Evolutionary conservation across 2,329 filamentous ascomycete genomes (phyloP).

Genomic region (Fusarium continuum): DNA sequence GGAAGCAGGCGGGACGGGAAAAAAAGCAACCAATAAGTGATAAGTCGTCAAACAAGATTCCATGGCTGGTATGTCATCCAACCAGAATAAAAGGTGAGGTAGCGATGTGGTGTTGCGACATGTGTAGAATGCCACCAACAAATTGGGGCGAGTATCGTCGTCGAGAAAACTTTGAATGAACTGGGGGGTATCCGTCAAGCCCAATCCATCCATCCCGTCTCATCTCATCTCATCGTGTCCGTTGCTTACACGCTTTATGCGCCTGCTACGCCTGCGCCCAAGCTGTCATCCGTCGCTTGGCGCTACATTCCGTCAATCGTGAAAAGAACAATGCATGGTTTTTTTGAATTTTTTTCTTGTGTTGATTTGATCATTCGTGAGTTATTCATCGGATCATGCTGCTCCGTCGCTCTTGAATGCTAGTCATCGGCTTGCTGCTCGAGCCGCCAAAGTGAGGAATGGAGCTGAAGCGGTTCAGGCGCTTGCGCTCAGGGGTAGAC

Average conservation of each 20-base stretch:
- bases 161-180: constrained; percentile 26
- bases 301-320: constrained; percentile 42
- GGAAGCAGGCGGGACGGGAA: constrained; percentile 22
- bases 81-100: constrained; percentile 14
- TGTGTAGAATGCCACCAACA: constrained; percentile 14
- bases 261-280: constrained; percentile 33
- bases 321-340: constrained; percentile 26
- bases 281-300: constrained; percentile 22
- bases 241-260: constrained; percentile 32
- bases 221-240: constrained; percentile 33
- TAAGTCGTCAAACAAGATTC: constrained; percentile 30
- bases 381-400: constrained; percentile 50
- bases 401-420: constrained; percentile 54
- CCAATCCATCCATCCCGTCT: constrained; percentile 36
- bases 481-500: constrained; percentile 54
- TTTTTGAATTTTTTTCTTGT: constrained; percentile 24
- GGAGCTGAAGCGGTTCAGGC: constrained; percentile 63
- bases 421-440: constrained; percentile 49
- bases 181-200: constrained; percentile 38
- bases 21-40: constrained; percentile 27
- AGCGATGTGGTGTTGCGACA: constrained; percentile 15
- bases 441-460: constrained; percentile 62
- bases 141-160: constrained; percentile 22
- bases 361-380: constrained; percentile 15
- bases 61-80: constrained; percentile 8